phyloP scores from a whole-genome alignment of 2,329 filamentous ascomycete species.

The Neophaeococcomyces mojaviensis region DNA sequence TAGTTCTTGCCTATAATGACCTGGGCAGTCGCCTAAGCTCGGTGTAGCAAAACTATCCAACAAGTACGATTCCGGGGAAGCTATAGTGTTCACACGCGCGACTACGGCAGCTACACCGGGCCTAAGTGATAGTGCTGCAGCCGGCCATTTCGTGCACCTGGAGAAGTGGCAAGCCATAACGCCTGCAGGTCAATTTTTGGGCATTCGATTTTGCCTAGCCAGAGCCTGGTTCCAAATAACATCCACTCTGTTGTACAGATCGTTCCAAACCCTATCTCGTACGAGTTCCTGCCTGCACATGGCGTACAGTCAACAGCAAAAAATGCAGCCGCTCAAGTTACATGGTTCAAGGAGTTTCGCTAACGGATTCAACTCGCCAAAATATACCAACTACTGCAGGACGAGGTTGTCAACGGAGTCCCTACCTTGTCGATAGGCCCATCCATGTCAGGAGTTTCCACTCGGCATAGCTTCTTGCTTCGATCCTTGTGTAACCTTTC shows the following conservation, averaged over 20 bases:
- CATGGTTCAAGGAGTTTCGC: conserved; percentile 3
- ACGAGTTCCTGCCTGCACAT: neutral
- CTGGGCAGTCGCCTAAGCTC: too few species aligned
- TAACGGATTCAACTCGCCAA: neutral
- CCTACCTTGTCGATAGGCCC: neutral
- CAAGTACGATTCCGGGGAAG: conserved; percentile 3
- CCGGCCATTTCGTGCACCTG: neutral
- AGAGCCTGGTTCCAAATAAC: neutral
- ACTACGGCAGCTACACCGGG: neutral
- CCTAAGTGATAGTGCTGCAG: neutral
- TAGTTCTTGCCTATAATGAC: too few species aligned
- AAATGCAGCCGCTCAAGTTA: neutral
- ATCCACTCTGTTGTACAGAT: conserved; percentile 6
- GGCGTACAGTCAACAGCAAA: neutral
- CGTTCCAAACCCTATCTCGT: neutral
- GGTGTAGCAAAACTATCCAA: too few species aligned
- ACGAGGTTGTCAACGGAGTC: neutral
- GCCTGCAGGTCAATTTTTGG: conserved; percentile 3
- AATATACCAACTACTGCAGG: conserved; percentile 4
- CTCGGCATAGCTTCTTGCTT: neutral
- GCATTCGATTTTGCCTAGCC: neutral
- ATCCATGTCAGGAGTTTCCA: neutral
- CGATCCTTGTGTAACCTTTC: conserved; percentile 1
- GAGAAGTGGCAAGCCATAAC: neutral
- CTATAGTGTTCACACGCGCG: conserved; percentile 5